These are phyloP conservation scores for Paspalum notatum DNA, from an alignment of 176 grass and related monocot genomes.

Conservation along the genomic window DNA sequence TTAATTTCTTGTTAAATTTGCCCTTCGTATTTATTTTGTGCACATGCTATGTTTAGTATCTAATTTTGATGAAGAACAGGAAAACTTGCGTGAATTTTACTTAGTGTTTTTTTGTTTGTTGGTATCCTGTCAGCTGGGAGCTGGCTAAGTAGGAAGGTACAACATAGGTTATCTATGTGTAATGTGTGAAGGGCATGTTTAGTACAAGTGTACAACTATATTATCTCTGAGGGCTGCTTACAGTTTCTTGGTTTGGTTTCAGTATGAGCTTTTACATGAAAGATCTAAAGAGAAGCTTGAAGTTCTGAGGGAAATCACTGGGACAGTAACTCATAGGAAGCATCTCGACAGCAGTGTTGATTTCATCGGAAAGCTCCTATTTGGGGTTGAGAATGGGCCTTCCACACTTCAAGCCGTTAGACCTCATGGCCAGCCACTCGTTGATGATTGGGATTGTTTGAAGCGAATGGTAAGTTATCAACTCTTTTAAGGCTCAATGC, in stretches of 20 bases:
- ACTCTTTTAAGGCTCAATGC: not conserved
- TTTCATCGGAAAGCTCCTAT: conserved; percentile 73
- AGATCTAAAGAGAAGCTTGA: conserved; percentile 55
- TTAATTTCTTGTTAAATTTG: not conserved
- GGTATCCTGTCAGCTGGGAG: not conserved
- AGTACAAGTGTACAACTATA: not conserved
- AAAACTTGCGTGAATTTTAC: not conserved
- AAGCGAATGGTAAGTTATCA: conserved; percentile 65
- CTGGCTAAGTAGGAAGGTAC: not conserved
- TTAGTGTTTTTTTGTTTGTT: not conserved
- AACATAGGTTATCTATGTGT: not conserved
- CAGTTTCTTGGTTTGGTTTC: conserved; percentile 37
- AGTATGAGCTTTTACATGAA: conserved; percentile 74
- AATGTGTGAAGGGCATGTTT: not conserved
- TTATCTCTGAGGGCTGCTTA: not conserved
- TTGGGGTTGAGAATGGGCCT: conserved; percentile 67
- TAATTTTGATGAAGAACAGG: not conserved
- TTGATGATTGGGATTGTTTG: conserved; percentile 91
- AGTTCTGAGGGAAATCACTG: conserved; percentile 64
- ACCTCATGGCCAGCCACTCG: conserved; percentile 54
- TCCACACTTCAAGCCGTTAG: conserved; percentile 56
- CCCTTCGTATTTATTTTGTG: not conserved
- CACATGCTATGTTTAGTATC: not conserved
- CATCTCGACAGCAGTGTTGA: conserved; percentile 77
- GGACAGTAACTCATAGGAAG: conserved; percentile 59